phyloP scores from a whole-genome alignment of 805 yeast species.

The Brettanomyces naardenensis region DNA sequence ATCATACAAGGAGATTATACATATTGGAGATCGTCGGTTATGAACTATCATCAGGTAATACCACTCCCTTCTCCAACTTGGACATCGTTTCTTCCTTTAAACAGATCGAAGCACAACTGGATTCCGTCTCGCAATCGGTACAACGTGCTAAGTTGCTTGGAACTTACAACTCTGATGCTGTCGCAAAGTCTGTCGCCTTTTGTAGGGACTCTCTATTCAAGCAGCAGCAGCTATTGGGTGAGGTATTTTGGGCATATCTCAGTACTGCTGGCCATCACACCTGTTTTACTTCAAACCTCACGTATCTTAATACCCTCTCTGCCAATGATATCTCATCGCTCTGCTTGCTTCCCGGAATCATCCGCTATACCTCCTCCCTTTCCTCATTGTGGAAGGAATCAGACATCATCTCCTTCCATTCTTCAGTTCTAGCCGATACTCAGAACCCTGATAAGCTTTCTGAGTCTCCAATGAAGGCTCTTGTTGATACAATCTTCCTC shows the following conservation, averaged over 20 bases:
- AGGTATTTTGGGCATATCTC: constrained; percentile 39
- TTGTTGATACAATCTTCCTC: constrained; percentile 43
- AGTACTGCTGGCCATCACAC: not conserved
- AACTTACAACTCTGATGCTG: constrained; percentile 38
- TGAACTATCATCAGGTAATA: constrained; percentile 12
- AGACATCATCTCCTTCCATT: constrained; percentile 32
- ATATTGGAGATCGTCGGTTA: constrained; percentile 59
- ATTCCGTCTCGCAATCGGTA: constrained; percentile 43
- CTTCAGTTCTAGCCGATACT: constrained; percentile 28
- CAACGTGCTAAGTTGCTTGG: constrained; percentile 43
- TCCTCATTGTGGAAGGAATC: constrained; percentile 24
- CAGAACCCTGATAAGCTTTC: constrained; percentile 34
- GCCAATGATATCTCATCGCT: constrained; percentile 58
- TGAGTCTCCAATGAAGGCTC: constrained; percentile 39
- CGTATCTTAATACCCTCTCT: constrained; percentile 13
- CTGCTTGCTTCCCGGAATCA: constrained; percentile 57
- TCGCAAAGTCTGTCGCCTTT: constrained; percentile 42
- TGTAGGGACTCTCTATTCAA: constrained; percentile 55
- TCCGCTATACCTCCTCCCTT: constrained; percentile 35
- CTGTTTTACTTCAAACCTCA: not conserved
- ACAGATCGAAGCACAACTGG: constrained; percentile 48
- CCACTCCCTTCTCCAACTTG: constrained; percentile 14
- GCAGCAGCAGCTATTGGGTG: constrained; percentile 68
- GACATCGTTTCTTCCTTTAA: constrained; percentile 41
- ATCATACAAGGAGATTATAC: constrained; percentile 60